These are phyloP conservation scores for Coemansia sp. DNA, from an alignment of 371 early-diverging fungal genomes.

Conservation along the genomic window DNA sequence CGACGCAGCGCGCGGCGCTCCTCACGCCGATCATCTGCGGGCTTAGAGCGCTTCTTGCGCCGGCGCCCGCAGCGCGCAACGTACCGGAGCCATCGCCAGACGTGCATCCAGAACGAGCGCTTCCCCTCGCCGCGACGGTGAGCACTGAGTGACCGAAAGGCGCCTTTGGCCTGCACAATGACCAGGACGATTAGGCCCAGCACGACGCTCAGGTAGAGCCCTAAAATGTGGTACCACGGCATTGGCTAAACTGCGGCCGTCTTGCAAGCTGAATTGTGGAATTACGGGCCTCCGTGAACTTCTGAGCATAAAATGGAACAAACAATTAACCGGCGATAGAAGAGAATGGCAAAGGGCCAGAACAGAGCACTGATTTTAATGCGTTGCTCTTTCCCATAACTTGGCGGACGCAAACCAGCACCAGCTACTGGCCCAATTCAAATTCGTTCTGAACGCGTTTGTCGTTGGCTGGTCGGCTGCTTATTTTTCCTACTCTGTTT, in stretches of 20 bases:
- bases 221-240: slow-evolving; percentile 42
- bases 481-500: too few species aligned
- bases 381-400: too few species aligned
- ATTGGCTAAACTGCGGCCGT: not conserved
- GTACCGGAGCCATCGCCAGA: slow-evolving; percentile 42
- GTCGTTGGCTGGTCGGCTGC: too few species aligned
- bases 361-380: too few species aligned
- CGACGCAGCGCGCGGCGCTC: slow-evolving; percentile 42
- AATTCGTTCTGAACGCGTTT: too few species aligned
- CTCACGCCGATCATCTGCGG: slow-evolving; percentile 31
- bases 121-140: slow-evolving; percentile 23
- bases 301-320: too few species aligned
- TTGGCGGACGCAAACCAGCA: too few species aligned
- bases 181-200: slow-evolving; percentile 35
- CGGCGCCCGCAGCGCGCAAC: slow-evolving; percentile 43
- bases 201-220: slow-evolving; percentile 36
- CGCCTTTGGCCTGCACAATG: slow-evolving; percentile 26
- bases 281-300: too few species aligned
- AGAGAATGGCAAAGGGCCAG: not conserved
- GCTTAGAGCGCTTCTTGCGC: slow-evolving; percentile 40
- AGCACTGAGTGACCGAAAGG: not conserved
- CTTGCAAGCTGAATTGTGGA: not conserved
- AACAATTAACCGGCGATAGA: not conserved
- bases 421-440: too few species aligned
- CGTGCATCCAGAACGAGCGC: slow-evolving; percentile 20